Conservation (phyloP, 2,329 filamentous ascomycete species). For the Peltaster fructicola region DNA sequence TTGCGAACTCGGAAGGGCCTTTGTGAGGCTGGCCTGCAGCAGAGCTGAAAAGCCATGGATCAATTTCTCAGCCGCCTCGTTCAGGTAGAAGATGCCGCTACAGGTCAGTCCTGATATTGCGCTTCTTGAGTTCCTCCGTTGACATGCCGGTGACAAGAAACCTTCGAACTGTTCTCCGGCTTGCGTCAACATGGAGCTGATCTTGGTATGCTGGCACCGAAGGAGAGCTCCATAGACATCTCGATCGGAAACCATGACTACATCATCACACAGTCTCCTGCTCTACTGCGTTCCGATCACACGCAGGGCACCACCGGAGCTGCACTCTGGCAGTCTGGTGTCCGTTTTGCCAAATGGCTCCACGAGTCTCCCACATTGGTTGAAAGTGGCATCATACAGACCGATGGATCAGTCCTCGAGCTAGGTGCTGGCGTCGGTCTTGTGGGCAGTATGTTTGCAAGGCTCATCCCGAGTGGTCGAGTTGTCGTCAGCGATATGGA, state of each 20-base stretch:
- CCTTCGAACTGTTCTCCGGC: slow-evolving; percentile 63
- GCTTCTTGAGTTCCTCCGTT: too few relatives aligned
- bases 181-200: slow-evolving; percentile 22
- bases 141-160: too few relatives aligned
- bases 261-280: slow-evolving; percentile 66
- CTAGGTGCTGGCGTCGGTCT: slow-evolving; percentile 79
- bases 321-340: slow-evolving; percentile 81
- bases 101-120: too few relatives aligned
- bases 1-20: too few relatives aligned
- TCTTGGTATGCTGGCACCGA: slow-evolving; percentile 70
- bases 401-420: slow-evolving; percentile 50
- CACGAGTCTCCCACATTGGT: too few relatives aligned
- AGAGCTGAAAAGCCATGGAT: too few relatives aligned
- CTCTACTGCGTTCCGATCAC: slow-evolving; percentile 59
- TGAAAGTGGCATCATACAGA: slow-evolving; percentile 34
- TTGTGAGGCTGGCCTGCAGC: too few relatives aligned
- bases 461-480: slow-evolving; percentile 34
- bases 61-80: too few relatives aligned
- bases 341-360: slow-evolving; percentile 67
- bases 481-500: slow-evolving; percentile 78
- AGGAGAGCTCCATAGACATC: slow-evolving; percentile 33
- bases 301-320: slow-evolving; percentile 58
- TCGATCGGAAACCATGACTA: slow-evolving; percentile 53
- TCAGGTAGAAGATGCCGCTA: too few relatives aligned
- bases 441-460: slow-evolving; percentile 50